These are phyloP conservation scores for Acer saccharum DNA, from an alignment of 345 rosid species.

Conservation along the genomic window DNA sequence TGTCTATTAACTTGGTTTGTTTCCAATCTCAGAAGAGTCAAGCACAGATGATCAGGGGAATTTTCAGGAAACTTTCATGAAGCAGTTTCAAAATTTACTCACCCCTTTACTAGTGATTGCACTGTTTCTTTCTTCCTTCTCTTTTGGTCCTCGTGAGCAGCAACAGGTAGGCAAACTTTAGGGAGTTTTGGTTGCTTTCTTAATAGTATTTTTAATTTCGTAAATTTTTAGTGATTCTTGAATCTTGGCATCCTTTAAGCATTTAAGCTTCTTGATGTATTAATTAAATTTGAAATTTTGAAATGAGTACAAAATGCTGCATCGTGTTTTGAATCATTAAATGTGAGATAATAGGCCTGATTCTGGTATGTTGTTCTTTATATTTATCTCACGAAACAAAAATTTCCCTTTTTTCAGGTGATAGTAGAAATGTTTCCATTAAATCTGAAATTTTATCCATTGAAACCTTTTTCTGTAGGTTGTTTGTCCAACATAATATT, in stretches of 20 bases:
- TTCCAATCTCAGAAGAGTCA: slow-evolving; percentile 64
- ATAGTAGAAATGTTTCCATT: not conserved
- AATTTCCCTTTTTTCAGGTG: not conserved
- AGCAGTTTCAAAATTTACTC: slow-evolving; percentile 50
- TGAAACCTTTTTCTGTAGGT: not conserved
- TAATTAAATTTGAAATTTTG: not conserved
- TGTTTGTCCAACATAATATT: not conserved
- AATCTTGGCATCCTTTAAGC: not conserved
- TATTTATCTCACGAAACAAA: not conserved
- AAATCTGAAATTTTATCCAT: not conserved
- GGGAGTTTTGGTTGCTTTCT: not conserved
- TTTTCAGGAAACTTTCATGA: slow-evolving; percentile 49
- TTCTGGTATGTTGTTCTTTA: not conserved
- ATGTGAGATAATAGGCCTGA: not conserved
- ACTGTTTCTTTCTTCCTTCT: slow-evolving; percentile 45
- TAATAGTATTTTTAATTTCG: not conserved
- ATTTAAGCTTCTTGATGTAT: not conserved
- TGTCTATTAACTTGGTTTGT: slow-evolving; percentile 14
- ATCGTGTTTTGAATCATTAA: not conserved
- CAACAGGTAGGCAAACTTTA: slow-evolving; percentile 55
- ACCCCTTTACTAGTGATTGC: slow-evolving; percentile 61
- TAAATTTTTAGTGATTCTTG: not conserved
- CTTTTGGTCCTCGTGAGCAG: slow-evolving; percentile 52
- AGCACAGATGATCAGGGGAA: slow-evolving; percentile 55
- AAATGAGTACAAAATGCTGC: not conserved